These are phyloP conservation scores for Ensete ventricosum DNA, from an alignment of 176 grass and related monocot species.

Conservation along the genomic window DNA sequence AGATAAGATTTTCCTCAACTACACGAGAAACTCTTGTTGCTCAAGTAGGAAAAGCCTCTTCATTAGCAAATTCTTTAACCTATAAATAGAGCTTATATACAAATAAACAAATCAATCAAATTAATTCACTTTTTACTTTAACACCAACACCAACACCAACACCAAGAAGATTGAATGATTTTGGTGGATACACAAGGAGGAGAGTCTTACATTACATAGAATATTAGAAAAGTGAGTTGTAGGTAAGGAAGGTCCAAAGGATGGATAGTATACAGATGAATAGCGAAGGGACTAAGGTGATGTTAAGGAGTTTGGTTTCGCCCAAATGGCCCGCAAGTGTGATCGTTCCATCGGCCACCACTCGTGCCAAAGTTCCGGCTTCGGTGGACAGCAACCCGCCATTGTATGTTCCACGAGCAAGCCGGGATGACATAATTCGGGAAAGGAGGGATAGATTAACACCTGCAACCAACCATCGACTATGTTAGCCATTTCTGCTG, in stretches of 20 bases:
- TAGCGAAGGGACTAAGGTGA: slow-evolving; percentile 74
- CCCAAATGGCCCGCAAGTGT: slow-evolving; percentile 60
- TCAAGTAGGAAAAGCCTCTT: too few relatives aligned
- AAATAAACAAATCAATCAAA: too few relatives aligned
- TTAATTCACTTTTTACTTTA: too few relatives aligned
- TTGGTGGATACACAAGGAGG: too few relatives aligned
- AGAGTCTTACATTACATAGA: too few relatives aligned
- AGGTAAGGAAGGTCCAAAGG: slow-evolving; percentile 49
- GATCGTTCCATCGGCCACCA: slow-evolving; percentile 70
- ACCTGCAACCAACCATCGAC: slow-evolving; percentile 21
- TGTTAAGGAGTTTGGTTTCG: slow-evolving; percentile 58
- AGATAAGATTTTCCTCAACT: too few relatives aligned
- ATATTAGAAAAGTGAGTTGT: slow-evolving; percentile 77
- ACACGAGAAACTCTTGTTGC: too few relatives aligned
- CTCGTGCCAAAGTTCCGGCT: slow-evolving; percentile 73
- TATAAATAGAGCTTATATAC: too few relatives aligned
- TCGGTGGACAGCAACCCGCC: slow-evolving; percentile 78
- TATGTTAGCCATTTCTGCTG: too few relatives aligned
- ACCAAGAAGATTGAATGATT: too few relatives aligned
- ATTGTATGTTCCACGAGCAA: slow-evolving; percentile 71
- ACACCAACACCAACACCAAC: too few relatives aligned
- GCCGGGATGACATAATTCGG: slow-evolving; percentile 82
- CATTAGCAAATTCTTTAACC: too few relatives aligned
- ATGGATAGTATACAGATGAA: slow-evolving; percentile 64
- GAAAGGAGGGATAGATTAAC: slow-evolving; percentile 84